These are phyloP conservation scores for Eremochloa ophiuroides DNA, from an alignment of 176 grass and related monocot species.

Conservation along the genomic window DNA sequence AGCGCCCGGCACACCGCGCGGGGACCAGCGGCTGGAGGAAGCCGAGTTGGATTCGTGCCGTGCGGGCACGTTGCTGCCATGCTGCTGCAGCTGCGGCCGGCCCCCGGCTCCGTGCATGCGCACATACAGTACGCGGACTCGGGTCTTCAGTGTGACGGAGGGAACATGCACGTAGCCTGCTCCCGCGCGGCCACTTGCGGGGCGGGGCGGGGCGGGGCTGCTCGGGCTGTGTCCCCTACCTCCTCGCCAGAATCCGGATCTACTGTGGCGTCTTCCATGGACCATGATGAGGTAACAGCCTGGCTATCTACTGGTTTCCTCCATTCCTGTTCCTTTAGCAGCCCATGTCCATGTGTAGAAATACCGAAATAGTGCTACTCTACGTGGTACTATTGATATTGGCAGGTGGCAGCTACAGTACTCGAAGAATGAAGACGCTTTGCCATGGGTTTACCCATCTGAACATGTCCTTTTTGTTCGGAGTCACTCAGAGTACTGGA, in stretches of 20 bases:
- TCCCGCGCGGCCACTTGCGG: constrained; percentile 30
- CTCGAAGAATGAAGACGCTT: no score
- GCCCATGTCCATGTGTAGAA: no score
- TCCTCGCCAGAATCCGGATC: constrained; percentile 23
- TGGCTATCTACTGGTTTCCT: no score
- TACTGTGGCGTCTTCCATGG: no score
- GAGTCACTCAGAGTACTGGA: no score
- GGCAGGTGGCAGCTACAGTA: no score
- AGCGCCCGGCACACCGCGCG: constrained; percentile 9
- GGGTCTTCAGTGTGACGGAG: background rate
- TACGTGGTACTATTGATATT: no score
- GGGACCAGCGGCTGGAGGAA: constrained; percentile 7
- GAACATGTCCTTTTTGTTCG: no score
- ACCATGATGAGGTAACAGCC: no score
- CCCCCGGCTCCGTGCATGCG: background rate
- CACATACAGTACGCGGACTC: background rate
- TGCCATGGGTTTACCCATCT: no score
- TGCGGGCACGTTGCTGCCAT: constrained; percentile 20
- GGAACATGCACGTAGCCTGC: constrained; percentile 3
- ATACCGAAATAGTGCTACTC: no score
- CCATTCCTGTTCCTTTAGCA: no score
- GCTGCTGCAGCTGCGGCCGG: background rate
- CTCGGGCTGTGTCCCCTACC: constrained; percentile 40
- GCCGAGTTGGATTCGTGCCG: constrained; percentile 2
- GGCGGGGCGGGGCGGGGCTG: background rate